A percentile compares a stretch with the other conserved stretches of the same genome.
phyloP scores from a whole-genome alignment of 1,284 basidiomycete species.

The Leccinum fallax region DNA sequence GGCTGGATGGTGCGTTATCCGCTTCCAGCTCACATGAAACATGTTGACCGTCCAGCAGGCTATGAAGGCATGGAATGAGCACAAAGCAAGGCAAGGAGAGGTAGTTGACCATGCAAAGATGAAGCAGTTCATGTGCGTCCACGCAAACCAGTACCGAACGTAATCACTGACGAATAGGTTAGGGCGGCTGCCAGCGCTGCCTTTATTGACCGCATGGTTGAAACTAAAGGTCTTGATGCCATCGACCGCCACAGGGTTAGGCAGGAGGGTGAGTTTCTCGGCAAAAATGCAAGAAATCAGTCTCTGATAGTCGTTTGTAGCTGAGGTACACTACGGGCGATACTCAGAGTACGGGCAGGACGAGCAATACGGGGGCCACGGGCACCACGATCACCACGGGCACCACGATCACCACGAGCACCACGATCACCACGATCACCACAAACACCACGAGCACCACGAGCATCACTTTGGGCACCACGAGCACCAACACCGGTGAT shows the following conservation, averaged over 20 bases:
- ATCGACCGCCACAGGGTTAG: constrained; percentile 41
- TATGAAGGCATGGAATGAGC: constrained; percentile 27
- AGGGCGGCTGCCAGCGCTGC: constrained; percentile 41
- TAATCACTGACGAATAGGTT: neutral
- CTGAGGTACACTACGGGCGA: constrained; percentile 1
- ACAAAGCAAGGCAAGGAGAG: constrained; percentile 22
- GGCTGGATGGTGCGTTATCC: constrained; percentile 23
- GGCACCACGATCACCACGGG: neutral
- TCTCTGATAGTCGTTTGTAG: constrained; percentile 11
- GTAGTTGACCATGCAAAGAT: constrained; percentile 14
- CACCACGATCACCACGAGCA: too few species aligned
- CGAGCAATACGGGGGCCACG: neutral
- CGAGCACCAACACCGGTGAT: neutral
- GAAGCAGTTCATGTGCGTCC: constrained; percentile 31
- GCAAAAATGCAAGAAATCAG: rapidly evolving
- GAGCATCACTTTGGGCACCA: neutral
- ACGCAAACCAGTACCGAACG: neutral
- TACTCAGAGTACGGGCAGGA: neutral
- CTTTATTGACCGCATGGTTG: constrained; percentile 47
- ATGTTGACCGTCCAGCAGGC: constrained; percentile 25
- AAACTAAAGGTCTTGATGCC: constrained; percentile 55
- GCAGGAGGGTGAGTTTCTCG: constrained; percentile 23
- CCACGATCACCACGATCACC: neutral
- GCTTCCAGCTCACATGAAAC: neutral
- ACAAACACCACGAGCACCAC: neutral